Base-by-base conservation (phyloP, 257 asterid species). In the Thymus quinquecostatus region DNA sequence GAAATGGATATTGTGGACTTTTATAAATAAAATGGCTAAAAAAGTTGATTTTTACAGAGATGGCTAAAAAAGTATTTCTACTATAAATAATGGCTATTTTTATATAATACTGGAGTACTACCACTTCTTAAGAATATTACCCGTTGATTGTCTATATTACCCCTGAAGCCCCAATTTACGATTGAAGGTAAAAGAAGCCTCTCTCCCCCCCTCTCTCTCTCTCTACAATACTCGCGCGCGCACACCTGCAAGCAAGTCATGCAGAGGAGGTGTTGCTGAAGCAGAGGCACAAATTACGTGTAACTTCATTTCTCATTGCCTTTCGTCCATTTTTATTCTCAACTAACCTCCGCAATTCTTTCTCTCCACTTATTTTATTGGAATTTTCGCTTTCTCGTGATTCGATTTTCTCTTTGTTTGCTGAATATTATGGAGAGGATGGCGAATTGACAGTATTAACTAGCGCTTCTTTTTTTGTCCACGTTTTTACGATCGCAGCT, bases 181-280 rank as follows among this genome's bases (percentile, higher is more conserved):
- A 21, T 21, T 21, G 36, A 33, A 5, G 21, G 38, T 8, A 54
- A 3, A 40, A n/a, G 13, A 40, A n/a, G 21, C 1, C 49, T 27
- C 38, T 41, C 54, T 10, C 10, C 2, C 2, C 10, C 21, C 10
- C 62, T 56, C 40, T 30, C 62, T 5, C 58, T 2, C 74, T 12
- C 33, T 2, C 62, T 21, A 21, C 21, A 21, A 55, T 67, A 48
- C 41, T 21, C 47, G 0, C 55, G 6, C 73, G 40, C 61, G 10
- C 43, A 34, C 69, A 9, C 41, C 41, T 44, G 58, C 40, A 60
- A 64, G 51, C 53, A 14, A 48, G 72, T 71, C 82, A 79, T 68
- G 79, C 87, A 77, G 50, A 12, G 66, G 54, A 14, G 13, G 76
- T 71, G 82, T 74, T 57, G 70, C 60, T 51, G 66, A 70, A 79